A percentile compares a stretch with the other conserved stretches of the same genome.
Conservation (phyloP, 768 basidiomycete genomes). For the Austroboletus eburneus region DNA sequence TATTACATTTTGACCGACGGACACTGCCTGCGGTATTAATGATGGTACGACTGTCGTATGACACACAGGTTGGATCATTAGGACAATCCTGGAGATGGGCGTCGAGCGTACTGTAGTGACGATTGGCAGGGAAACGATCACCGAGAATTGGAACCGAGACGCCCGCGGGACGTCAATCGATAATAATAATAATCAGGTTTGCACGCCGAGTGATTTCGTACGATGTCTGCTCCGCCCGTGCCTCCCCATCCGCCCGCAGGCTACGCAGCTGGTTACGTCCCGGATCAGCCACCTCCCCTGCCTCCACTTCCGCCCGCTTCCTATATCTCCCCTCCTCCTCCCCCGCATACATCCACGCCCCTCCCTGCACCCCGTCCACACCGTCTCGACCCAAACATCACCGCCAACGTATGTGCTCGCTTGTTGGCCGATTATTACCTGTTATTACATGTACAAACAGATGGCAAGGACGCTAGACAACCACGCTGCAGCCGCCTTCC, state of each 20-base stretch:
- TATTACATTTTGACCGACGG: too few species aligned
- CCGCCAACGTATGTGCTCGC: conserved; percentile 52
- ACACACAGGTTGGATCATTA: too few species aligned
- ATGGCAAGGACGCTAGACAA: conserved; percentile 64
- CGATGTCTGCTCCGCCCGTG: conserved; percentile 29
- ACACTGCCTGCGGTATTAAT: too few species aligned
- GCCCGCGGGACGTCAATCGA: too few species aligned
- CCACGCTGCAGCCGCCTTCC: conserved; percentile 33
- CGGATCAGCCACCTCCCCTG: conserved; percentile 39
- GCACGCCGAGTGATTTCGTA: too few species aligned
- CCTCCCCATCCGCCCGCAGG: conserved; percentile 22
- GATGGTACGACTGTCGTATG: too few species aligned
- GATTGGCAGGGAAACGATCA: too few species aligned
- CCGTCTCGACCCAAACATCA: conserved; percentile 54
- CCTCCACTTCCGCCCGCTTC: conserved; percentile 48
- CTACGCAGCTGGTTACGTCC: conserved; percentile 9
- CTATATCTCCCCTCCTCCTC: conserved; percentile 18
- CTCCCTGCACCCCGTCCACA: conserved; percentile 68
- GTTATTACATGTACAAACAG: conserved; percentile 37
- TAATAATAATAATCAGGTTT: too few species aligned
- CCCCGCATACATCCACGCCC: conserved; percentile 41
- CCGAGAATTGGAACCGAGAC: too few species aligned
- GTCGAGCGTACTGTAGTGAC: too few species aligned
- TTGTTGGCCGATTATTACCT: conserved; percentile 14
- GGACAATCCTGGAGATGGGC: too few species aligned